Evolutionary conservation across 306 rosid genomes (phyloP).

Genomic region (Prunus fruticosa): DNA sequence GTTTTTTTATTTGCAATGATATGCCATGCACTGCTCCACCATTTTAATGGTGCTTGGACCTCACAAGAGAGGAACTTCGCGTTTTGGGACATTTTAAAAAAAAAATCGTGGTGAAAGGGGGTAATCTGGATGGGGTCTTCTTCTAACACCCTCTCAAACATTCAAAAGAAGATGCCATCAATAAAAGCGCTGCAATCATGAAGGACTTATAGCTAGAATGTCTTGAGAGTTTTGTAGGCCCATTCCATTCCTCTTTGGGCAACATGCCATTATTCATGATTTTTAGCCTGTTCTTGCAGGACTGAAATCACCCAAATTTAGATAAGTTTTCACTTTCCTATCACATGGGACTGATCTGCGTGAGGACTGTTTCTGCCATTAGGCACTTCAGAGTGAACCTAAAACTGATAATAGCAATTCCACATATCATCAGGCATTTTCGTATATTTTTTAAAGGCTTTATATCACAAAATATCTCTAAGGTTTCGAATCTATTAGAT

Average conservation of each 20-base stretch:
- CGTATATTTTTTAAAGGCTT: too few relatives aligned
- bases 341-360: neutral
- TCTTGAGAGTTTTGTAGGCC: neutral
- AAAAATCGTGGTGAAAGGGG: neutral
- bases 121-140: too few relatives aligned
- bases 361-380: neutral
- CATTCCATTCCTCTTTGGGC: neutral
- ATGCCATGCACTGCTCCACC: neutral
- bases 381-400: neutral
- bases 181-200: neutral
- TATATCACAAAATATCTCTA: too few relatives aligned
- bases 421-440: neutral
- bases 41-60: neutral
- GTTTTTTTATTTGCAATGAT: too few relatives aligned
- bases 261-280: neutral
- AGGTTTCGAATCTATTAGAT: too few relatives aligned
- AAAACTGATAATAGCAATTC: neutral
- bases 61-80: too few relatives aligned
- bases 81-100: too few relatives aligned
- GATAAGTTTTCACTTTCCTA: neutral
- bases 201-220: neutral
- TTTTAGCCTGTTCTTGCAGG: neutral
- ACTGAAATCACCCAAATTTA: neutral
- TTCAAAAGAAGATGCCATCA: neutral
- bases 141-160: neutral